Percentiles rank a stretch among this genome's conserved stretches.
These are phyloP conservation scores for Gnaphalium uliginosum DNA, from an alignment of 129 eudicot genomes.

Conservation along the genomic window DNA sequence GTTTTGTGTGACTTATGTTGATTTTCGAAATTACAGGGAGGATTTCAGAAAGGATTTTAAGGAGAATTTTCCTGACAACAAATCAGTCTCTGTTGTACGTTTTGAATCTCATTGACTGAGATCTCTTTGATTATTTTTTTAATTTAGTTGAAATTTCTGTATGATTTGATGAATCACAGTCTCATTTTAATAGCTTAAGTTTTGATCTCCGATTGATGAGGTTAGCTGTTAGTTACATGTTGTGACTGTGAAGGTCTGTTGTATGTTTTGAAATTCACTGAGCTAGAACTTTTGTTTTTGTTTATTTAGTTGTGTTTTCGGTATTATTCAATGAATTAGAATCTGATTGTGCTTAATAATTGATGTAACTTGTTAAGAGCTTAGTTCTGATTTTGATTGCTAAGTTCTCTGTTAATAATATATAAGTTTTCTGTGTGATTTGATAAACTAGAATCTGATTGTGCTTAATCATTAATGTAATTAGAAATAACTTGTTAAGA, in stretches of 20 bases:
- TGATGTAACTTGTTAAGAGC: not conserved
- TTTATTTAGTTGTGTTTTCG: not conserved
- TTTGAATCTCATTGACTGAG: not conserved
- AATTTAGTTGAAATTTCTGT: not conserved
- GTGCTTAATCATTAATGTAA: not conserved
- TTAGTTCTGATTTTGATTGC: not conserved
- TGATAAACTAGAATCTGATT: not conserved
- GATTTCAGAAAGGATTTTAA: conserved; percentile 48
- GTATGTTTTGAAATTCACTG: not conserved
- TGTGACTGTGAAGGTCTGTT: not conserved
- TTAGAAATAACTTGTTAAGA: conserved; percentile 1
- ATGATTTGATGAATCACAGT: not conserved
- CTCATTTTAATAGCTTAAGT: not conserved
- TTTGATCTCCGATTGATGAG: conserved; percentile 4
- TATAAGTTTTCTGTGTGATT: not conserved
- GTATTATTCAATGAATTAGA: not conserved
- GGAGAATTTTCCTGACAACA: conserved; percentile 58
- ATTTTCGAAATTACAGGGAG: conserved; percentile 36
- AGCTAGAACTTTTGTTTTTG: not conserved
- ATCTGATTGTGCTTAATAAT: not conserved
- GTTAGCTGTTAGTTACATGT: not conserved
- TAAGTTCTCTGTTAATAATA: not conserved
- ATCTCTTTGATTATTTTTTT: not conserved
- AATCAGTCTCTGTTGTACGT: conserved; percentile 40
- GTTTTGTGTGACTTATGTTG: not conserved